Percentiles rank a stretch among this genome's conserved stretches.
phyloP scores from a whole-genome alignment of 768 basidiomycete species.

The Gautieria morchelliformis region DNA sequence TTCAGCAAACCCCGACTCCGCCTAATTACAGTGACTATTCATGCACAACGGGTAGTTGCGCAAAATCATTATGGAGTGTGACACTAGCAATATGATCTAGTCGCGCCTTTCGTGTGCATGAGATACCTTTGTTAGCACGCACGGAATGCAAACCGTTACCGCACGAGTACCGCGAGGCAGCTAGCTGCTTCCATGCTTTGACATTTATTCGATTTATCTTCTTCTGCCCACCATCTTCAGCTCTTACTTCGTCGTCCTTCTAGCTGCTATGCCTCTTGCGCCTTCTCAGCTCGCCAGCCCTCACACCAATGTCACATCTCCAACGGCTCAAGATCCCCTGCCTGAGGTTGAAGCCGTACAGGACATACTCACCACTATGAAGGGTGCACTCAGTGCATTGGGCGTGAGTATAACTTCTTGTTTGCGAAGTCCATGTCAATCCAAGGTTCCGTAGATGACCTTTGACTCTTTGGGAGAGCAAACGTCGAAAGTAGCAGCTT shows the following conservation, averaged over 20 bases:
- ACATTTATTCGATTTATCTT: not conserved
- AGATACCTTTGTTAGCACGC: not conserved
- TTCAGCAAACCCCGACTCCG: not conserved
- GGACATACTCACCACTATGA: constrained; percentile 21
- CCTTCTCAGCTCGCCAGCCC: not conserved
- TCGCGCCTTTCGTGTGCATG: not conserved
- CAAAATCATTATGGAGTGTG: not conserved
- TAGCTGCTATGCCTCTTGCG: not conserved
- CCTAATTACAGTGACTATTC: not conserved
- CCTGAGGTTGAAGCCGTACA: constrained; percentile 13
- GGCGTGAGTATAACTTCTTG: constrained; percentile 17
- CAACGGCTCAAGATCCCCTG: constrained; percentile 9
- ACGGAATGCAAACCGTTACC: constrained; percentile 1
- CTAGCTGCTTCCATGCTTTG: not conserved
- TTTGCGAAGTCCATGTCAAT: not conserved
- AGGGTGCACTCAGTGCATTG: constrained; percentile 22
- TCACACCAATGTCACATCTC: constrained; percentile 5
- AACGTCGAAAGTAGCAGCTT: constrained; percentile 32
- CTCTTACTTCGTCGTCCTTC: not conserved
- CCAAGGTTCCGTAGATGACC: constrained; percentile 24
- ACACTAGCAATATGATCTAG: not conserved
- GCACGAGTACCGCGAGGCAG: constrained; percentile 3
- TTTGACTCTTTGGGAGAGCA: constrained; percentile 38
- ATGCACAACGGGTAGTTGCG: not conserved
- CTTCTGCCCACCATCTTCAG: not conserved